phyloP scores from a whole-genome alignment of 177 flowering plant species.

The Vitis hybrid region DNA sequence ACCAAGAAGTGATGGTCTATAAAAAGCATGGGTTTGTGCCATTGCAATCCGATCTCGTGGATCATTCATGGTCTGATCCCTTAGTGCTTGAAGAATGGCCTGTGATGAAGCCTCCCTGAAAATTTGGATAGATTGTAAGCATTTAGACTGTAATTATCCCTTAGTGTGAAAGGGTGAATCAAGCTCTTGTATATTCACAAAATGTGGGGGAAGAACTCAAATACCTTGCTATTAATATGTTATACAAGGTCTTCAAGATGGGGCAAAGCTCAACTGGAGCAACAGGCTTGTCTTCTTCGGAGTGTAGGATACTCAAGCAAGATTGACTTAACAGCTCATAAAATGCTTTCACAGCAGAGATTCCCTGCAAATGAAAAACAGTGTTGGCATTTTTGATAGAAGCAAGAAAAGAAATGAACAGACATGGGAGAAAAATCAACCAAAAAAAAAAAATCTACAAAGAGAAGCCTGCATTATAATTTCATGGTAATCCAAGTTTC shows the following conservation, averaged over 20 bases:
- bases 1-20: conserved; percentile 82
- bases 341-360: conserved; percentile 89
- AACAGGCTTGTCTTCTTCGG: conserved; percentile 68
- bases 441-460: too few relatives aligned
- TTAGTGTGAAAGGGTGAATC: background rate
- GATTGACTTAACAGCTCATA: conserved; percentile 76
- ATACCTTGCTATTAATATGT: conserved; percentile 72
- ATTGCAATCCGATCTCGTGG: conserved; percentile 87
- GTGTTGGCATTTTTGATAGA: too few relatives aligned
- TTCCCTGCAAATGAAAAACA: conserved; percentile 50
- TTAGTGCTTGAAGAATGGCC: conserved; percentile 74
- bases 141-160: background rate
- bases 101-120: conserved; percentile 60
- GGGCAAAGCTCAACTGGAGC: conserved; percentile 92
- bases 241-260: conserved; percentile 74
- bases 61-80: conserved; percentile 86
- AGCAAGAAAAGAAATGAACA: too few relatives aligned
- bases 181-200: background rate
- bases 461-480: too few relatives aligned
- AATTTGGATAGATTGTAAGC: background rate
- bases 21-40: conserved; percentile 75
- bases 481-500: too few relatives aligned
- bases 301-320: conserved; percentile 57
- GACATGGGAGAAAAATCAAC: too few relatives aligned
- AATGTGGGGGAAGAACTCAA: background rate